Evolutionary conservation across 176 grass and related monocot species (phyloP), one percentile per base, ranked within the genome.

Genomic region (Aegilops umbellulata): DNA sequence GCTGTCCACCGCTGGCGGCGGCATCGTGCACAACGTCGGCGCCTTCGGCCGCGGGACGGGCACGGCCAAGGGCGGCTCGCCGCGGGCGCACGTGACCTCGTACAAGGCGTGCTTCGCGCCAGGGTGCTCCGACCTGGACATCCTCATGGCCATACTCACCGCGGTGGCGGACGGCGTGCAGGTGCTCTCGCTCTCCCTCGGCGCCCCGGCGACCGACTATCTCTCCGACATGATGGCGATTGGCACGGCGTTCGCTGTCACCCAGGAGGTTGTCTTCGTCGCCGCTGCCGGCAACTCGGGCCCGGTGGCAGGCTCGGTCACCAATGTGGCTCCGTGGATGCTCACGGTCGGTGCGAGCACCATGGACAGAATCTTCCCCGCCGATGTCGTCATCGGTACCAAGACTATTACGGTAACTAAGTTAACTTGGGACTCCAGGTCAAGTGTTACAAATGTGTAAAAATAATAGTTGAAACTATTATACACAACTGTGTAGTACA

Each of bases 1-100:
- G 38, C 93, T 98, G 14, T 98, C 95, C 38, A 98, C 95, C 19
- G 93, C 93, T 89, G 91, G 81, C 8, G 94, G 94, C 27, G 27
- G 12, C 8, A 35, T 74, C 38, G 84, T 90, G 17, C 26, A 22
- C 25, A 51, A 49, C 20, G 94, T 70, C 70, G 47, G 72, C 78
- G 47, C 78, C 32, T 84, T 90, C 42, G 89, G 79, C 39, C 86
- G 84, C 29, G 91, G 89, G 6, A 46, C 0, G 0, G 94, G 94
- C 81, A 84, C 26, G 16, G 91, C 91, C 10, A 89, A 85, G 25
- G 94, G 94, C 49, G 94, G 94, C 6, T 84, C 91, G 51, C 91
- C 91, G 1, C 30, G 41, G 11, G 91, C 91, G 29, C 74, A 79
- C 46, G 89, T 93, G 61, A 91, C 84, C 16, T 10, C 79, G 30